phyloP scores from a whole-genome alignment of 768 basidiomycete genomes.

The Dentipellis fragilis region DNA sequence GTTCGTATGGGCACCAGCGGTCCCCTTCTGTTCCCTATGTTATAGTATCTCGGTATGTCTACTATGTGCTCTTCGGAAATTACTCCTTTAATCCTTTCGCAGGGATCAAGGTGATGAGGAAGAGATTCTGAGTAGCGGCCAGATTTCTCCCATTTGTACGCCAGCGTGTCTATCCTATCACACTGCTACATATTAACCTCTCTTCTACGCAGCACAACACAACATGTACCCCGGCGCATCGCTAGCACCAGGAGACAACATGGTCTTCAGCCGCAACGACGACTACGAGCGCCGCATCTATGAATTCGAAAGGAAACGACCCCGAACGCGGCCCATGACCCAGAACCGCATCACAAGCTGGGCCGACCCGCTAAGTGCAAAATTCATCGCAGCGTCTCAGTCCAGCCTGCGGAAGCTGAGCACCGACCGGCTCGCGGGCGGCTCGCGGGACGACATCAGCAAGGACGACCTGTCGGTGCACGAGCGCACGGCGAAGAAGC shows the following conservation, averaged over 20 bases:
- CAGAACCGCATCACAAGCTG: slow-evolving; percentile 41
- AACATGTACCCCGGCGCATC: slow-evolving; percentile 4
- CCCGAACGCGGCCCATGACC: slow-evolving; percentile 19
- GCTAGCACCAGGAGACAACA: slow-evolving; percentile 6
- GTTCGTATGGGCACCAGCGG: slow-evolving; percentile 10
- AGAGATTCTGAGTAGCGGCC: slow-evolving; percentile 68
- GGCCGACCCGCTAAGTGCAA: slow-evolving; percentile 42
- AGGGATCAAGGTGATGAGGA: slow-evolving; percentile 40
- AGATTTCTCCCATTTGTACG: slow-evolving; percentile 62
- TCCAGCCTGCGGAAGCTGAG: background rate
- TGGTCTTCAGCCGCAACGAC: slow-evolving; percentile 6
- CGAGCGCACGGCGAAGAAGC: background rate
- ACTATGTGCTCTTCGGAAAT: background rate
- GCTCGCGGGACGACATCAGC: background rate
- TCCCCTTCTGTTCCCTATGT: slow-evolving; percentile 26
- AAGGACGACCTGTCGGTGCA: slow-evolving; percentile 1
- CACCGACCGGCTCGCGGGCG: background rate
- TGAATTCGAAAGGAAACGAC: slow-evolving; percentile 33
- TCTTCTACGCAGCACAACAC: background rate
- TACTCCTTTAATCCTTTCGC: background rate
- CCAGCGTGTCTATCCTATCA: background rate
- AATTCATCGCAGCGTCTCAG: slow-evolving; percentile 8
- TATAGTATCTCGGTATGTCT: slow-evolving; percentile 29
- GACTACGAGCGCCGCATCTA: slow-evolving; percentile 24
- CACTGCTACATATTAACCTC: background rate